Evolutionary conservation across 2,329 filamentous ascomycete genomes (phyloP).

Genomic region (Trichophyton simii): DNA sequence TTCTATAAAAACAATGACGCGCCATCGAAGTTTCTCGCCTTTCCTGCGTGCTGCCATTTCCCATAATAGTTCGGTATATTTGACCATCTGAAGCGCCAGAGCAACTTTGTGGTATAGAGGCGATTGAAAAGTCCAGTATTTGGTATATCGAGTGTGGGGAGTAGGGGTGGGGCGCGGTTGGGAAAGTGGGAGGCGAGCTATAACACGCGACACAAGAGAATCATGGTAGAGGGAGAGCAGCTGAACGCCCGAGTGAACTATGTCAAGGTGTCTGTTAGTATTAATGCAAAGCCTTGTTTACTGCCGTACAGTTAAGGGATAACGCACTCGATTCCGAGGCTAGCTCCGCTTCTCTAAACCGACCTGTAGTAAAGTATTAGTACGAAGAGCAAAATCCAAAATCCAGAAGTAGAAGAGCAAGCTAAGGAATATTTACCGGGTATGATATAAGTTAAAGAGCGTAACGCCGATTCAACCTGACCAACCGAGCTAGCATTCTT

Average conservation of each 20-base stretch:
- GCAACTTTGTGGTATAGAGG: constrained; percentile 69
- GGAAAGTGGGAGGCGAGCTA: constrained; percentile 43
- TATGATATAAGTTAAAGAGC: constrained; percentile 90
- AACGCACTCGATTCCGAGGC: constrained; percentile 68
- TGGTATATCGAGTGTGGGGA: constrained; percentile 51
- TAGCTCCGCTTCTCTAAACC: constrained; percentile 66
- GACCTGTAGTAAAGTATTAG: constrained; percentile 16
- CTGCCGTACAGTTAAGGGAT: constrained; percentile 12
- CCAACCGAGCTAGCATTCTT: constrained; percentile 89
- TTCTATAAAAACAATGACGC: constrained; percentile 74
- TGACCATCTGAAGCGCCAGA: constrained; percentile 72
- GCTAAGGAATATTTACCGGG: constrained; percentile 42
- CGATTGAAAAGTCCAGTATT: constrained; percentile 50
- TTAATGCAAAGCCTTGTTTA: constrained; percentile 6
- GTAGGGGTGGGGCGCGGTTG: constrained; percentile 40
- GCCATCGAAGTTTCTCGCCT: constrained; percentile 69
- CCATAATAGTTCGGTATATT: constrained; percentile 91
- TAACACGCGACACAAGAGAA: constrained; percentile 59
- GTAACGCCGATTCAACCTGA: constrained; percentile 85
- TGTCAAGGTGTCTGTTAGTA: constrained; percentile 12
- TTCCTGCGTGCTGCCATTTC: constrained; percentile 90
- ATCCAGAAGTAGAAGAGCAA: neutral
- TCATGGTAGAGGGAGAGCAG: constrained; percentile 90
- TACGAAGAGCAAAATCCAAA: neutral
- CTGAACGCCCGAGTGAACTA: constrained; percentile 74